Conservation (phyloP, 176 grass and related monocot genomes). For the Carex scoparia region DNA sequence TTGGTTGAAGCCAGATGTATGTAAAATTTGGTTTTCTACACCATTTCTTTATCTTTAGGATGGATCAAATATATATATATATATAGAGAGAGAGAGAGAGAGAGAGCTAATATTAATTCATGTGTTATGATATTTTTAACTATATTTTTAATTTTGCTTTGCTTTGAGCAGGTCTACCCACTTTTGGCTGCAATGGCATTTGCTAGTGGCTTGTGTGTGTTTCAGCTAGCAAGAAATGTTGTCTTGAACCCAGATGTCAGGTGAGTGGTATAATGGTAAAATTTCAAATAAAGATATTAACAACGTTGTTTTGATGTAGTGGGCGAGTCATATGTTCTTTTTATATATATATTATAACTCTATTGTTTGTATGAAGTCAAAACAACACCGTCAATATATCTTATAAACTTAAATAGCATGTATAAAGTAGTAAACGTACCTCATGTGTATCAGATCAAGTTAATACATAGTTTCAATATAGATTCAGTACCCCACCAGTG, state of each 20-base stretch:
- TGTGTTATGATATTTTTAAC: neutral
- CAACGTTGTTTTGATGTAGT: too few species aligned
- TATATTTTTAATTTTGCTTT: neutral
- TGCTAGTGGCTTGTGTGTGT: slow-evolving; percentile 16
- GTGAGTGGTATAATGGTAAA: neutral
- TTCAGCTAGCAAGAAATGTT: slow-evolving; percentile 30
- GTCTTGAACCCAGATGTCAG: slow-evolving; percentile 37
- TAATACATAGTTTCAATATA: too few species aligned
- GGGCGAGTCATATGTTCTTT: too few species aligned
- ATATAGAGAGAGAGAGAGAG: too few species aligned
- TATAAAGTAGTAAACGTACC: neutral
- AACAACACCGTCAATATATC: too few species aligned
- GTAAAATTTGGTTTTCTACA: neutral
- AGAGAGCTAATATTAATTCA: neutral
- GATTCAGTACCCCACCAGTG: neutral
- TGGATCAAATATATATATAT: neutral
- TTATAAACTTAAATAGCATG: too few species aligned
- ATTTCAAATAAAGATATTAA: too few species aligned
- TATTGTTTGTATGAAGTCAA: too few species aligned
- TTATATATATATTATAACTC: too few species aligned
- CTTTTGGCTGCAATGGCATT: slow-evolving; percentile 31
- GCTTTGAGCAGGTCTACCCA: slow-evolving; percentile 23
- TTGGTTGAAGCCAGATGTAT: slow-evolving; percentile 23
- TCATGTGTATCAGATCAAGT: neutral
- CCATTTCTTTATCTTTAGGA: neutral